Base-by-base conservation (phyloP, 495 filamentous ascomycete genomes). In the Aspergillus nanangensis region DNA sequence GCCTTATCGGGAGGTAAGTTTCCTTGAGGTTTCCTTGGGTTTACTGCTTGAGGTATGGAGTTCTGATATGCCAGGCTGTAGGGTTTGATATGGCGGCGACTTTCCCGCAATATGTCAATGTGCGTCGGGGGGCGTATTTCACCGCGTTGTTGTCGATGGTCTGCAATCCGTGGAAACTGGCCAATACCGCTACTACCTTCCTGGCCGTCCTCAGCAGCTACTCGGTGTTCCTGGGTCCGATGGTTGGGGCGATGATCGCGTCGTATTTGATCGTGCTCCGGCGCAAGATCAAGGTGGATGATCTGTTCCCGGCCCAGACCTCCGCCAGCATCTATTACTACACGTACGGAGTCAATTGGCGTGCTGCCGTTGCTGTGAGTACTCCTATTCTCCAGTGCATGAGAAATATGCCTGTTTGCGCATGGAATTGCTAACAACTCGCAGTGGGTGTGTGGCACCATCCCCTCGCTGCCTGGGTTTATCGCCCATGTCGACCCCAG, bases 161-260 rank as follows among this genome's bases (percentile, higher is more conserved):
- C 5, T 69, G 71, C 20, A 65, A 69, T 34, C 76, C 76, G 1
- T 79, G 75, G 76, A 69, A 77, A 25, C 63, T 74, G 3, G 66
- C 78, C 41, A 72, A 70, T 37, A 65, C 58, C 17, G 74, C 72
- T 5, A 62, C 62, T 5, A 76, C 64, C 4, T 78, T 78, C 50
- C 65, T 79, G 20, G 38, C 49, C 5, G 71, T 79, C 2, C 52
- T 79, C 7, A 70, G 63, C 38, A 69, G 68, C 5, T 79, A 70
- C 45, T 66, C 69, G 0, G 67, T 79, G 20, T 77, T 79, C 50
- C 50, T 78, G 4, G 66, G 65, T n/a, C 67, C 67, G 25, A 29
- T 29, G 25, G 25, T 29, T 11, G 25, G 25, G 7, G 5, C 7
- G 0, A 70, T 73, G 56, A 62, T 69, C 27, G 59, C 55, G 34